Evolutionary conservation across 768 basidiomycete genomes (phyloP).

Genomic region (Naganishia onofrii): DNA sequence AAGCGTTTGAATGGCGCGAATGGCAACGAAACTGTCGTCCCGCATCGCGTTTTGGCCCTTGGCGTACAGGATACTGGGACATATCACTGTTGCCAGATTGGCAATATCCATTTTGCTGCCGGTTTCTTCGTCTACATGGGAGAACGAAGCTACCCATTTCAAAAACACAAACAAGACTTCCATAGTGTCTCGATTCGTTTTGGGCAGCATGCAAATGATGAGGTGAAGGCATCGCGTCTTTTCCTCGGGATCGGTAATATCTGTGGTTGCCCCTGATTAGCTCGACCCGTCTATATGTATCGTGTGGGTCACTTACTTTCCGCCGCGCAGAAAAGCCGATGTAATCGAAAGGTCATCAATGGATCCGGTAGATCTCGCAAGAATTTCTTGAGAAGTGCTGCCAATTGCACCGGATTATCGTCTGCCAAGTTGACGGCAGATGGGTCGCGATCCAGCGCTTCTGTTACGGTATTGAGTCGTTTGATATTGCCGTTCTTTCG

Average conservation of each 20-base stretch:
- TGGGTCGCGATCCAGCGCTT: constrained; percentile 91
- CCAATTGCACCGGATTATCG: constrained; percentile 95
- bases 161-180: constrained; percentile 97
- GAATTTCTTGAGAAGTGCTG: constrained; percentile 95
- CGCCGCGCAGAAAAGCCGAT: constrained; percentile 79
- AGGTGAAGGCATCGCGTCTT: constrained; percentile 80
- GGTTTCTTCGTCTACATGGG: constrained; percentile 94
- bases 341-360: constrained; percentile 87
- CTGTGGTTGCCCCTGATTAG: constrained; percentile 55
- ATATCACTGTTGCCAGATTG: constrained; percentile 94
- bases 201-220: constrained; percentile 79
- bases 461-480: constrained; percentile 81
- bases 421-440: constrained; percentile 84
- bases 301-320: constrained; percentile 63
- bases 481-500: constrained; percentile 97
- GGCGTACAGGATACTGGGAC: constrained; percentile 90
- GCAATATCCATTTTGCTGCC: constrained; percentile 97
- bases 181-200: constrained; percentile 92
- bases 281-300: too few species aligned
- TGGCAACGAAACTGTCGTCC: constrained; percentile 89
- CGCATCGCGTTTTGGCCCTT: constrained; percentile 79
- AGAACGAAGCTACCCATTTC: constrained; percentile 99
- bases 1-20: constrained; percentile 77
- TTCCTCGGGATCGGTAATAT: constrained; percentile 69
- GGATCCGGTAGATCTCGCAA: constrained; percentile 94